A percentile compares a stretch with the other conserved stretches of the same genome.
Conservation (phyloP, 2,329 filamentous ascomycete genomes). For the Aspergillus glaucus region DNA sequence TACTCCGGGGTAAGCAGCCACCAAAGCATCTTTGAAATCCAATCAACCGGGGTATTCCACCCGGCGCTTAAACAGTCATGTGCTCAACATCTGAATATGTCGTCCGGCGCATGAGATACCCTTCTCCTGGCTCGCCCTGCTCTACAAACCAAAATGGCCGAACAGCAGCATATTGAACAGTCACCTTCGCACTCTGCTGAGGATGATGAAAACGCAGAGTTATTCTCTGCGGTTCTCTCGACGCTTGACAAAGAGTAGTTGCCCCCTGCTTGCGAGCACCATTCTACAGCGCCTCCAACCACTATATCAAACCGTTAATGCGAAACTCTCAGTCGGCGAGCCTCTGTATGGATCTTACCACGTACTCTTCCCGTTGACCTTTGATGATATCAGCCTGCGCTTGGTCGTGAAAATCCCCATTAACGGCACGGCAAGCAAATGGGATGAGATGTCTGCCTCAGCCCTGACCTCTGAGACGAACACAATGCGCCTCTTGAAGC, state of each 20-base stretch:
- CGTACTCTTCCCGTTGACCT: slow-evolving; percentile 3
- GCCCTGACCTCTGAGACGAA: slow-evolving; percentile 17
- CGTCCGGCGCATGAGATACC: no score
- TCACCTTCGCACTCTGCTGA: neutral
- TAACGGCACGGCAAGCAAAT: slow-evolving; percentile 2
- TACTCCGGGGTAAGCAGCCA: no score
- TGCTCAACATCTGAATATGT: neutral
- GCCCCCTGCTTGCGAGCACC: slow-evolving; percentile 3
- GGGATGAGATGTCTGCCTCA: slow-evolving; percentile 1
- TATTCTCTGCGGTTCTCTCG: slow-evolving; percentile 4
- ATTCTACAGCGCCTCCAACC: slow-evolving; percentile 3
- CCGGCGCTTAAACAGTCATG: slow-evolving; percentile 7
- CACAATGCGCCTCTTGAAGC: slow-evolving; percentile 24
- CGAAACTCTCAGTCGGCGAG: slow-evolving; percentile 3
- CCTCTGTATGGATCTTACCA: slow-evolving; percentile 5
- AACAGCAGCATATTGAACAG: slow-evolving; percentile 2
- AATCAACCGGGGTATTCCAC: slow-evolving; percentile 13
- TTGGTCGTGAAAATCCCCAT: slow-evolving; percentile 5
- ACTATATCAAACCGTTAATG: slow-evolving; percentile 3
- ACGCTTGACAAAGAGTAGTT: slow-evolving; percentile 3
- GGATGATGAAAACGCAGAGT: slow-evolving; percentile 1
- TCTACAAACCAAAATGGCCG: neutral
- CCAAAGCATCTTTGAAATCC: no score
- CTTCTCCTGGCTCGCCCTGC: no score
- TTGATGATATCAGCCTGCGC: slow-evolving; percentile 1